Evolutionary conservation across 331 rosid species (phyloP).

Genomic region (Spiraea crenata): DNA sequence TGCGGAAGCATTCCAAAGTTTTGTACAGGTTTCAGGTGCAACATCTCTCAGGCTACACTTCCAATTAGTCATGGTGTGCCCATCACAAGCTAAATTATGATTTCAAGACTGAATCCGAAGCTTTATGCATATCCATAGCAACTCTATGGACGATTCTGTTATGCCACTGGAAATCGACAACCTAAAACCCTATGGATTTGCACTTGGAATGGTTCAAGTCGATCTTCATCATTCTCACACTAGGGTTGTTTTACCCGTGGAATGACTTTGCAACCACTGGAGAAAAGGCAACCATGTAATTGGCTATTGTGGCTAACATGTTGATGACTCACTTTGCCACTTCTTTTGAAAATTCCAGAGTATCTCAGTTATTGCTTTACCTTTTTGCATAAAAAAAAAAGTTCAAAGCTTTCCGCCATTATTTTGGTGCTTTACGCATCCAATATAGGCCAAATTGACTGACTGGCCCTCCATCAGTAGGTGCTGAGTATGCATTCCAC

Average conservation of each 20-base stretch:
- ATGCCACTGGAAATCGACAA: no score
- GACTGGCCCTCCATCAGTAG: slow-evolving; percentile 37
- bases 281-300: slow-evolving; percentile 33
- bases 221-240: background rate
- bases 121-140: background rate
- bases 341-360: slow-evolving; percentile 31
- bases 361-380: slow-evolving; percentile 23
- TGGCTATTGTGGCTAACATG: slow-evolving; percentile 41
- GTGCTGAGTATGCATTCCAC: slow-evolving; percentile 93
- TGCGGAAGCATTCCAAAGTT: background rate
- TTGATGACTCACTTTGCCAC: slow-evolving; percentile 56
- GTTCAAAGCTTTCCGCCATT: slow-evolving; percentile 15
- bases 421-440: slow-evolving; percentile 23
- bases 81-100: background rate
- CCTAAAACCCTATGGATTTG: background rate
- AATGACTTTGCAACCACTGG: slow-evolving; percentile 21
- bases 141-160: background rate
- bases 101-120: background rate
- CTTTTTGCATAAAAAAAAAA: slow-evolving; percentile 9
- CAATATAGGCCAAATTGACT: slow-evolving; percentile 62
- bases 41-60: background rate
- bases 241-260: slow-evolving; percentile 23
- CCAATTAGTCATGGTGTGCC: no score
- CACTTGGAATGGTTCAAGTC: slow-evolving; percentile 17
- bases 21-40: background rate